Evolutionary conservation across 208 protist genomes (phyloP), one percentile per base, ranked within the genome.

Genomic region (Trypanosoma lewisi): DNA sequence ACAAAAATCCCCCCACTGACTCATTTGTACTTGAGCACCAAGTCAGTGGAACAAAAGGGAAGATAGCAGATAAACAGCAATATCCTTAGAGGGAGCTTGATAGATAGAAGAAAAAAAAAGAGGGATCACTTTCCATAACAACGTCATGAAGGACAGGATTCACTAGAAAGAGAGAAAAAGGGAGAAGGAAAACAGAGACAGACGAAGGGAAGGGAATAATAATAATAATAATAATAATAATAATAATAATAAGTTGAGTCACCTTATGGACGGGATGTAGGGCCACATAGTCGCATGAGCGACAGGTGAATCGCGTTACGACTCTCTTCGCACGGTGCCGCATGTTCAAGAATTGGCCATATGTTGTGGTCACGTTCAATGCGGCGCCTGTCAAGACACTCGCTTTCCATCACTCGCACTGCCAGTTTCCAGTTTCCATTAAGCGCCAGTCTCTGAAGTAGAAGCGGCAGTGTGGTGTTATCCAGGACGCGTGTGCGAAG

Each of bases 401-500:
- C 52, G 60, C 80, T 85, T 45, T 78, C 63, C 33, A 91, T 47
- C 1, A 91, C 70, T 4, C 59, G 67, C 27, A 94, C 63, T 7
- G 88, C 84, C 11, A 83, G 54, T 31, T 67, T 52, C 88, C 88
- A 94, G 31, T 80, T 73, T 9, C 77, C 73, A 48, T 45, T 62
- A 2, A 68, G 59, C 9, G 75, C 77, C 2, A 85, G 74, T 11
- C 77, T 73, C 63, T 94, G 88, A 5, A 91, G 25, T 2, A 94
- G 60, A n/a, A 94, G 56, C 0, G 77, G 85, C 5, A 94, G 71
- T 0, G 84, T 85, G 49, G 79, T 75, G 55, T 75, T 83, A 65
- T 90, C 77, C 5, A 94, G 14, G 1, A 84, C 75, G 21, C 77
- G 68, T 65, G 86, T 79, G n/a, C 80, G 77, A 31, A 89, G 78